phyloP scores from a whole-genome alignment of 1,284 basidiomycete species.

The Singerocomus inundabilis region DNA sequence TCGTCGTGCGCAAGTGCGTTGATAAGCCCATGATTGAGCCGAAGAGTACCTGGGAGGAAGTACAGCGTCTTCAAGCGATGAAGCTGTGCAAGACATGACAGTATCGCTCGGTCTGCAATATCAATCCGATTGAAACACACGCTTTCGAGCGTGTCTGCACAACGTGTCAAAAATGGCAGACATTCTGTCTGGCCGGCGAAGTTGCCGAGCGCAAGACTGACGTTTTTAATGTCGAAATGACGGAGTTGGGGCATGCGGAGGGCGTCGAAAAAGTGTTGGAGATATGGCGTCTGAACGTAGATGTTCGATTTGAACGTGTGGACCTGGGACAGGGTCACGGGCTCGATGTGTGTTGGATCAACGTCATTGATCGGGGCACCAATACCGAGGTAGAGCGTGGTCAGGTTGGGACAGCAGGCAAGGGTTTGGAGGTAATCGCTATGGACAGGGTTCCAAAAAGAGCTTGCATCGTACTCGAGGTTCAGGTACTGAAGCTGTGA shows the following conservation, averaged over 20 bases:
- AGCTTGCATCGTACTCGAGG: constrained; percentile 29
- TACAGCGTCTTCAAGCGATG: constrained; percentile 18
- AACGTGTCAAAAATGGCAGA: constrained; percentile 26
- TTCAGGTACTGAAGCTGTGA: constrained; percentile 28
- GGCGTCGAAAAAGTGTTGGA: constrained; percentile 26
- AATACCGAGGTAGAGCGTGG: constrained; percentile 28
- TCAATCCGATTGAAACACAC: constrained; percentile 27
- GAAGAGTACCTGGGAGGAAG: constrained; percentile 27
- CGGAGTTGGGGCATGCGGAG: constrained; percentile 27
- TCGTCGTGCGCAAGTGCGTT: constrained; percentile 16
- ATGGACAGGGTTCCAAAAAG: constrained; percentile 32
- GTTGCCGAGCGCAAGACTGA: constrained; percentile 27
- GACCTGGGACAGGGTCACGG: constrained; percentile 29
- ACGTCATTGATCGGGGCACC: constrained; percentile 18
- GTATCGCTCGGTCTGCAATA: constrained; percentile 19
- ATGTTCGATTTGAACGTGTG: constrained; percentile 29
- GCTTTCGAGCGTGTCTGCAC: constrained; percentile 32
- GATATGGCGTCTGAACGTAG: constrained; percentile 31
- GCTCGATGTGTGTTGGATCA: constrained; percentile 10
- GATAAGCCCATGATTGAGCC: constrained; percentile 33
- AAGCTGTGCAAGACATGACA: constrained; percentile 26
- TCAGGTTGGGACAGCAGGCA: constrained; percentile 27
- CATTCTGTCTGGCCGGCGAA: constrained; percentile 30
- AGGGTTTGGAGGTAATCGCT: constrained; percentile 31
- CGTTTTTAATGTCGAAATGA: constrained; percentile 29